Percentiles rank a stretch among this genome's conserved stretches.
These are phyloP conservation scores for Fusarium abutilonis DNA, from an alignment of 2,329 filamentous ascomycete genomes.

Conservation along the genomic window DNA sequence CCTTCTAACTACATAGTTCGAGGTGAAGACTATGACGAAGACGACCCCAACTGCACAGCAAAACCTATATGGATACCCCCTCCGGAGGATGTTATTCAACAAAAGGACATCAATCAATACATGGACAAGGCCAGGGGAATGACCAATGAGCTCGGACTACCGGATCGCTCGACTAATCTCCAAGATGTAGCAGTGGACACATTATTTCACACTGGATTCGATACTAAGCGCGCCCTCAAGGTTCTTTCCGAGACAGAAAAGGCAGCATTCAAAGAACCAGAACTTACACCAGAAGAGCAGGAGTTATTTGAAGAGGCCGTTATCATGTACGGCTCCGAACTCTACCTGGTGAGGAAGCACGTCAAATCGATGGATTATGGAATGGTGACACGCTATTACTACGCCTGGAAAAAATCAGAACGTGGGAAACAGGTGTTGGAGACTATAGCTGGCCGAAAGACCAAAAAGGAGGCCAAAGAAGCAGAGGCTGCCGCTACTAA, in stretches of 20 bases:
- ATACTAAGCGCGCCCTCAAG: conserved; percentile 75
- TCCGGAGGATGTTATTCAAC: conserved; percentile 58
- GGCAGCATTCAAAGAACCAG: conserved; percentile 83
- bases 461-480: conserved; percentile 85
- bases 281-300: conserved; percentile 78
- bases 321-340: conserved; percentile 88
- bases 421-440: conserved; percentile 91
- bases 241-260: conserved; percentile 74
- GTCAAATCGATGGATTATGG: conserved; percentile 84
- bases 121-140: conserved; percentile 75
- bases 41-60: conserved; percentile 79
- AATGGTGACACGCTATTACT: conserved; percentile 91
- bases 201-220: conserved; percentile 76
- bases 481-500: conserved; percentile 77
- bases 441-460: conserved; percentile 84
- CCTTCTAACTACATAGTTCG: conserved; percentile 85
- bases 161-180: conserved; percentile 83
- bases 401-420: conserved; percentile 96
- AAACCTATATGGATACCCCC: conserved; percentile 83
- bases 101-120: conserved; percentile 77
- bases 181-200: conserved; percentile 83
- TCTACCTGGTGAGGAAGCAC: conserved; percentile 82
- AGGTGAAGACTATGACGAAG: conserved; percentile 78
- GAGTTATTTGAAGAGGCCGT: conserved; percentile 95
- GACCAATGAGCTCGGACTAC: conserved; percentile 74